phyloP scores from a whole-genome alignment of 2,329 filamentous ascomycete genomes.

The Leptographium galeiforme region DNA sequence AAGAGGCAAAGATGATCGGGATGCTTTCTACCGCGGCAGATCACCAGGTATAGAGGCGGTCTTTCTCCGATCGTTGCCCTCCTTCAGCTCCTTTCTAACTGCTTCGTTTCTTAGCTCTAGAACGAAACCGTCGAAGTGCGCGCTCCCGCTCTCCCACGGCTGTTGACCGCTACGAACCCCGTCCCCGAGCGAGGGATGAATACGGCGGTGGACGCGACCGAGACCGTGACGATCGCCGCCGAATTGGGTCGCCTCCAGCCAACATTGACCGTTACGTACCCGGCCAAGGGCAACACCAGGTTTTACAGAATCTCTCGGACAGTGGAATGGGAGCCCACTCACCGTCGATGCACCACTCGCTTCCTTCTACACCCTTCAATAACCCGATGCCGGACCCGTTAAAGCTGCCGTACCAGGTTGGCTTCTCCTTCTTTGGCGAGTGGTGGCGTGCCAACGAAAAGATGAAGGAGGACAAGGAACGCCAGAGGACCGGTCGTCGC shows the following conservation, averaged over 20 bases:
- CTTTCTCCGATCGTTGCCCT: not conserved
- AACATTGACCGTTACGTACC: conserved; percentile 80
- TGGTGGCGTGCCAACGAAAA: conserved; percentile 77
- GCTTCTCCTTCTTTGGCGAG: conserved; percentile 75
- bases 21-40: conserved; percentile 51
- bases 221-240: conserved; percentile 48
- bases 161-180: conserved; percentile 67
- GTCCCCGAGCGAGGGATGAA: conserved; percentile 52
- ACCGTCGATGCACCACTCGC: conserved; percentile 37
- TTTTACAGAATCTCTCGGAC: conserved; percentile 28
- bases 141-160: conserved; percentile 56
- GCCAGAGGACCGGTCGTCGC: conserved; percentile 53
- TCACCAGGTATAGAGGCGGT: conserved; percentile 50
- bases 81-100: not conserved
- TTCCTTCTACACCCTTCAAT: conserved; percentile 20
- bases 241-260: conserved; percentile 47
- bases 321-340: conserved; percentile 61
- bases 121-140: conserved; percentile 44
- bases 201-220: conserved; percentile 29
- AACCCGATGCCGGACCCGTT: conserved; percentile 64
- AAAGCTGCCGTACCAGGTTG: conserved; percentile 64
- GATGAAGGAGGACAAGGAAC: conserved; percentile 71
- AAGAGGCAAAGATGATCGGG: conserved; percentile 37
- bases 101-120: conserved; percentile 29
- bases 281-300: conserved; percentile 41